A percentile compares a stretch with the other conserved stretches of the same genome.
Conservation (phyloP, 805 yeast genomes). For the Lipomyces mesembrius region DNA sequence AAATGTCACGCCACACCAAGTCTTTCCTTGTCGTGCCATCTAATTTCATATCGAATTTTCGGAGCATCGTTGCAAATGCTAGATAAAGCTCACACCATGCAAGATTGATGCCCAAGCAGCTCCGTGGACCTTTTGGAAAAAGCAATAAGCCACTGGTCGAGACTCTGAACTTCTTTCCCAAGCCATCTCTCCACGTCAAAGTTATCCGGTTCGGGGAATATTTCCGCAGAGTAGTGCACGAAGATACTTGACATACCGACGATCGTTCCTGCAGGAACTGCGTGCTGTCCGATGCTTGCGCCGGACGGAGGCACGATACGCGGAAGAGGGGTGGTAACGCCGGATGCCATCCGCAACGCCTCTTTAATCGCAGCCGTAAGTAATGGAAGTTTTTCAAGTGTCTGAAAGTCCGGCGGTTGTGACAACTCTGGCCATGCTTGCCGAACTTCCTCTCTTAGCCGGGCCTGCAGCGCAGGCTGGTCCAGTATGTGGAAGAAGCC, state of each 20-base stretch:
- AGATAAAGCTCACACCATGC: slow-evolving; percentile 3
- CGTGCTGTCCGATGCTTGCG: neutral
- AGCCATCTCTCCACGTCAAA: neutral
- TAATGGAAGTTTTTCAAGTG: neutral
- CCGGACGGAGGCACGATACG: neutral
- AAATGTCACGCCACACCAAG: neutral
- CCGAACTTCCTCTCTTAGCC: neutral
- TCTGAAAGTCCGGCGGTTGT: neutral
- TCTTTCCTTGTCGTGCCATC: neutral
- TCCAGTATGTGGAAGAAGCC: neutral
- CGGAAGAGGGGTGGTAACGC: neutral
- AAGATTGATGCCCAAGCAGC: neutral
- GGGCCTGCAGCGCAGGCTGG: slow-evolving; percentile 2
- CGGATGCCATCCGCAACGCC: slow-evolving; percentile 2
- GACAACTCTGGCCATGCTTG: slow-evolving; percentile 3
- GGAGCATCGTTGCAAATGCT: neutral
- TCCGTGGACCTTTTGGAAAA: neutral
- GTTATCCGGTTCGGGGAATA: neutral
- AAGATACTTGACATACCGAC: slow-evolving; percentile 2
- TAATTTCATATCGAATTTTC: neutral
- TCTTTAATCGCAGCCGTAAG: slow-evolving; percentile 2
- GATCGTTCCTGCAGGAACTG: slow-evolving; percentile 1
- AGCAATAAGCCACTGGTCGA: neutral
- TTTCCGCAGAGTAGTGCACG: slow-evolving; percentile 2
- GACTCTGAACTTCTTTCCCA: neutral